These are phyloP conservation scores for Coprinopsis strossmayeri DNA, from an alignment of 768 basidiomycete genomes.

Conservation along the genomic window DNA sequence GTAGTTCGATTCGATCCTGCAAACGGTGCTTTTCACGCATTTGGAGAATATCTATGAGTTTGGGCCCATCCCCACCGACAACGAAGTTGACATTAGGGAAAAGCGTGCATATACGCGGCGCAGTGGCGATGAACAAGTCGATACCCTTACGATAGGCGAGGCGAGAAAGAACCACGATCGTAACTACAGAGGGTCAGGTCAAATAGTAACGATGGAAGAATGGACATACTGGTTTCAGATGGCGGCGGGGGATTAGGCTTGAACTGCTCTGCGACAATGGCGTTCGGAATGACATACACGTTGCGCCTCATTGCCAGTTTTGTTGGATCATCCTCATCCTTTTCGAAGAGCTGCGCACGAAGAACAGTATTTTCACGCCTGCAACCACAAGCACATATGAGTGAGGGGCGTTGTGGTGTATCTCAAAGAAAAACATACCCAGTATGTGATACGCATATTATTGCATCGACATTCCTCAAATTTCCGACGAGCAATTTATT, in stretches of 20 bases:
- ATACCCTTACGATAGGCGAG: slow-evolving; percentile 95
- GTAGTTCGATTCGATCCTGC: slow-evolving; percentile 86
- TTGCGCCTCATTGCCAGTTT: slow-evolving; percentile 43
- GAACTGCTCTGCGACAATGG: slow-evolving; percentile 84
- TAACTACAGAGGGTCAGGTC: slow-evolving; percentile 45
- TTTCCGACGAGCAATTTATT: slow-evolving; percentile 91
- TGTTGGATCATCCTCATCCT: slow-evolving; percentile 34
- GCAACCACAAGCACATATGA: slow-evolving; percentile 1
- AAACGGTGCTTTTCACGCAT: slow-evolving; percentile 89
- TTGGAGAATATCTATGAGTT: slow-evolving; percentile 89
- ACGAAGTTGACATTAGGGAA: slow-evolving; percentile 88
- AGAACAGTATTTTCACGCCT: slow-evolving; percentile 98
- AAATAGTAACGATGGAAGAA: not conserved
- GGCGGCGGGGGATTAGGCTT: slow-evolving; percentile 48
- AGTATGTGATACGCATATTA: slow-evolving; percentile 95
- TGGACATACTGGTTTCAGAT: slow-evolving; percentile 49
- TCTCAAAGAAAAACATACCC: slow-evolving; percentile 47
- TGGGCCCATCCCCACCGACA: slow-evolving; percentile 92
- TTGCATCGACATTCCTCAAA: slow-evolving; percentile 86
- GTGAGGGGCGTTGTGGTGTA: not conserved
- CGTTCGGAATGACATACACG: slow-evolving; percentile 92
- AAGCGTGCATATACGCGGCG: slow-evolving; percentile 78
- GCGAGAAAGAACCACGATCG: slow-evolving; percentile 85
- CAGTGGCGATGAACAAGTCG: slow-evolving; percentile 88
- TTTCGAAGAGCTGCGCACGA: slow-evolving; percentile 69